Percentiles rank a stretch among this genome's conserved stretches.
Conservation (phyloP, 2,329 filamentous ascomycete genomes). For the Cordyceps tenuipes region DNA sequence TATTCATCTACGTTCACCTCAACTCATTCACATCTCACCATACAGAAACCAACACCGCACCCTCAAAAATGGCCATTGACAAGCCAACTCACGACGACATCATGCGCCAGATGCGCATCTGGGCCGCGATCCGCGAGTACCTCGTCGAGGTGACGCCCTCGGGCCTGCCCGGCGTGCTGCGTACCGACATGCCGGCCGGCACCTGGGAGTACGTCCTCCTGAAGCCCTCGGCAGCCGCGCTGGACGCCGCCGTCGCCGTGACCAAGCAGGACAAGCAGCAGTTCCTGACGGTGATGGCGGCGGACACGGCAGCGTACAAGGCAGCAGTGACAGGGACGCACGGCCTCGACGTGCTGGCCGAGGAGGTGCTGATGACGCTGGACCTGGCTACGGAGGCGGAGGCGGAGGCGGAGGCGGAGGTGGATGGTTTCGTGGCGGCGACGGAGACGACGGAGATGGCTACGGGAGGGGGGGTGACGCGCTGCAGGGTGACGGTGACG, state of each 20-base stretch:
- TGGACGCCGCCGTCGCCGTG: not conserved
- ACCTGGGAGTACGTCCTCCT: slow-evolving; percentile 6
- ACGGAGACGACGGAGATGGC: not conserved
- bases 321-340: not conserved
- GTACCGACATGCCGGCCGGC: slow-evolving; percentile 4
- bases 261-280: not conserved
- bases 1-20: not conserved
- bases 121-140: slow-evolving; percentile 7
- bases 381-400: not conserved
- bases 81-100: not conserved
- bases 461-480: not conserved
- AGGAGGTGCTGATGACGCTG: slow-evolving; percentile 7
- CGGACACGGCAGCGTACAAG: not conserved
- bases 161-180: not conserved
- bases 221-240: not conserved
- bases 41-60: too few species aligned
- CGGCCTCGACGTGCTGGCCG: slow-evolving; percentile 2
- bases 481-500: not conserved
- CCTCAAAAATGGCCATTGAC: not conserved
- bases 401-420: not conserved
- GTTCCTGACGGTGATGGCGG: slow-evolving; percentile 5
- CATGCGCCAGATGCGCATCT: not conserved
- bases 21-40: not conserved
- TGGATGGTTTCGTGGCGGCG: not conserved
- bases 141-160: not conserved